These are phyloP conservation scores for Radiomyces spectabilis DNA, from an alignment of 192 early-diverging fungal species.

Conservation along the genomic window DNA sequence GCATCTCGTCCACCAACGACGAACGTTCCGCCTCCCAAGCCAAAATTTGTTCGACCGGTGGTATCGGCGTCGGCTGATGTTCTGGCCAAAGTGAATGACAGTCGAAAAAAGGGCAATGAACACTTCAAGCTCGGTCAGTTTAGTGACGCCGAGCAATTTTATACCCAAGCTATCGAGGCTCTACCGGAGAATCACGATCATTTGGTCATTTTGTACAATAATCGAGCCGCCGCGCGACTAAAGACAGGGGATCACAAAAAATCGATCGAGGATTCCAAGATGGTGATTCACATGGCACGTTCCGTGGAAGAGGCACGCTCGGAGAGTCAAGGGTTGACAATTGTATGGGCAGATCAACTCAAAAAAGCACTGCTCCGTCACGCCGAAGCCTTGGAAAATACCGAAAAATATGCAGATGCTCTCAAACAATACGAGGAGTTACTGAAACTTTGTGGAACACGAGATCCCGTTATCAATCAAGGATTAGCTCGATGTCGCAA, in stretches of 20 bases:
- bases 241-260: conserved; percentile 80
- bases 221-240: conserved; percentile 71
- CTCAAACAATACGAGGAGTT: conserved; percentile 47
- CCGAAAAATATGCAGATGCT: conserved; percentile 77
- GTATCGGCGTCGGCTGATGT: conserved; percentile 35
- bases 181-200: conserved; percentile 58
- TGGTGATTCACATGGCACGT: conserved; percentile 24
- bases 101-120: conserved; percentile 68
- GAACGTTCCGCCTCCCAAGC: conserved; percentile 20
- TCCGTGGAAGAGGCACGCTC: conserved; percentile 13
- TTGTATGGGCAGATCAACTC: conserved; percentile 49
- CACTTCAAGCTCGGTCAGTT: conserved; percentile 88
- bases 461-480: conserved; percentile 25
- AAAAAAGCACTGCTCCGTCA: conserved; percentile 71
- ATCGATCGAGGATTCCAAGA: conserved; percentile 63
- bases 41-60: conserved; percentile 22
- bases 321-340: conserved; percentile 19
- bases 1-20: neutral
- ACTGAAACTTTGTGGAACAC: conserved; percentile 24
- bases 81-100: conserved; percentile 25
- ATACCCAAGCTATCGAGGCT: conserved; percentile 55
- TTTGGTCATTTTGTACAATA: conserved; percentile 67
- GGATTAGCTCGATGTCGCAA: conserved; percentile 44
- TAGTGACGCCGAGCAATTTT: conserved; percentile 66
- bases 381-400: conserved; percentile 71